phyloP scores from a whole-genome alignment of 2,329 filamentous ascomycete genomes.

The Epichloe coenophiala region DNA sequence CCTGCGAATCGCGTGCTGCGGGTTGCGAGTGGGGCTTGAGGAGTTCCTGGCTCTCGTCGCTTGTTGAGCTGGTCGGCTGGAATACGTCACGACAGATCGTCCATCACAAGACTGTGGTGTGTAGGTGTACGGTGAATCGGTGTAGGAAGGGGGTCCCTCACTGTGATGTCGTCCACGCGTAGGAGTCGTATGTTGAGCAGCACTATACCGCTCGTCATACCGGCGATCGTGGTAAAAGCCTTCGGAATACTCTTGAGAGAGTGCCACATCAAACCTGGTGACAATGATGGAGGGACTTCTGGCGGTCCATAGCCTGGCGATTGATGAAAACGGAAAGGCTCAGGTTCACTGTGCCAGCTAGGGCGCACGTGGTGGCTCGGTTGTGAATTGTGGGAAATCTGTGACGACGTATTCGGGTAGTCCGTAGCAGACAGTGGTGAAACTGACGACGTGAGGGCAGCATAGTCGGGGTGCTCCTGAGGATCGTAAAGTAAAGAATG shows the following conservation, averaged over 20 bases:
- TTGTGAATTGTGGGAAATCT: slow-evolving; percentile 14
- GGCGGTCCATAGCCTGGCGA: slow-evolving; percentile 28
- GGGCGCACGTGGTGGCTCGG: slow-evolving; percentile 19
- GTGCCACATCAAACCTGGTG: slow-evolving; percentile 45
- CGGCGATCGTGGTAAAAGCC: slow-evolving; percentile 21
- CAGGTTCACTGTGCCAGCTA: slow-evolving; percentile 22
- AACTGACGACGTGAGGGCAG: slow-evolving; percentile 10
- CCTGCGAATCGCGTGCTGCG: slow-evolving; percentile 44
- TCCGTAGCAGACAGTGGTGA: slow-evolving; percentile 21
- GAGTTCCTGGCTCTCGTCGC: slow-evolving; percentile 15
- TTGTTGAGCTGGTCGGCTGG: slow-evolving; percentile 18
- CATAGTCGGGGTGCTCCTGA: slow-evolving; percentile 12
- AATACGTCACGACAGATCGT: slow-evolving; percentile 25
- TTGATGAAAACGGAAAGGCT: slow-evolving; percentile 19
- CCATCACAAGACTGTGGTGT: slow-evolving; percentile 30
- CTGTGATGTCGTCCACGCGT: slow-evolving; percentile 27
- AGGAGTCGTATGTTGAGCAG: slow-evolving; percentile 23
- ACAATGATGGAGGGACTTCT: slow-evolving; percentile 40
- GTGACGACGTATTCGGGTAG: slow-evolving; percentile 20
- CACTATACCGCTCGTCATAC: slow-evolving; percentile 29
- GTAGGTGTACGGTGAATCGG: slow-evolving; percentile 18
- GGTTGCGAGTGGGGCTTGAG: slow-evolving; percentile 27
- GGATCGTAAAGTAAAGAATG: slow-evolving; percentile 11
- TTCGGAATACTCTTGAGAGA: slow-evolving; percentile 44
- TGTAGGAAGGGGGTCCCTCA: slow-evolving; percentile 16